These are phyloP conservation scores for Trichoderma sp. DNA, from an alignment of 2,329 filamentous ascomycete species.

Conservation along the genomic window DNA sequence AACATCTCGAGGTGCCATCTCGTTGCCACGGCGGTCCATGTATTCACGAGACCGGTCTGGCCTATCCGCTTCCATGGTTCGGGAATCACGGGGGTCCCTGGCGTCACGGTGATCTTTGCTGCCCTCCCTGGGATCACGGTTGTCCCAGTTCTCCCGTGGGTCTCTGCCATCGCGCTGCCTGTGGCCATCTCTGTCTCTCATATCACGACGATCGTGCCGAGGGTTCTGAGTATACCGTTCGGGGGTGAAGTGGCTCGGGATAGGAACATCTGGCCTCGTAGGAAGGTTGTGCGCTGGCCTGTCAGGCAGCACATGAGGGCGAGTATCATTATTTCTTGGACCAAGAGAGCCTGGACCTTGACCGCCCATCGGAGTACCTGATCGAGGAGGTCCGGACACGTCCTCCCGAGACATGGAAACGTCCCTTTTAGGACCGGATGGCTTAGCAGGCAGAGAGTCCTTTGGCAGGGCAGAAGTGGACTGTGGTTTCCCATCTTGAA, in stretches of 20 bases:
- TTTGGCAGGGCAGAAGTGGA: conserved; percentile 23
- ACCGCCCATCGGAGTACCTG: conserved; percentile 28
- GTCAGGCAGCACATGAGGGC: conserved; percentile 38
- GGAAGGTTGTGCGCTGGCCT: conserved; percentile 46
- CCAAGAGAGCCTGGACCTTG: conserved; percentile 22
- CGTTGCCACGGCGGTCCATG: conserved; percentile 42
- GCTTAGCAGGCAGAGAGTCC: conserved; percentile 37
- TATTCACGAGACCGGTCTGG: conserved; percentile 42
- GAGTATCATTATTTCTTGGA: conserved; percentile 28
- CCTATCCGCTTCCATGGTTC: conserved; percentile 41
- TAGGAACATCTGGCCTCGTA: conserved; percentile 56
- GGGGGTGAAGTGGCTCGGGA: conserved; percentile 46
- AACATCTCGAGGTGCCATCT: conserved; percentile 30
- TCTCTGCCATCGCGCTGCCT: conserved; percentile 32
- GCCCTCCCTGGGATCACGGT: conserved; percentile 29
- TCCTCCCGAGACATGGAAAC: conserved; percentile 27
- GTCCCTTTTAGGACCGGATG: conserved; percentile 29
- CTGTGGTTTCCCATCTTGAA: conserved; percentile 52
- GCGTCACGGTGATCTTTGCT: conserved; percentile 38
- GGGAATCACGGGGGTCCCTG: conserved; percentile 36
- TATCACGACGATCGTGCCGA: conserved; percentile 40
- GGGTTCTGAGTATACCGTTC: conserved; percentile 46
- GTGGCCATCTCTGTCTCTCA: conserved; percentile 32
- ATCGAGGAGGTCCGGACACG: conserved; percentile 24
- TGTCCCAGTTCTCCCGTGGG: conserved; percentile 31